phyloP scores from a whole-genome alignment of 108 stramenopile genomes.

The Cyclotella atomus region DNA sequence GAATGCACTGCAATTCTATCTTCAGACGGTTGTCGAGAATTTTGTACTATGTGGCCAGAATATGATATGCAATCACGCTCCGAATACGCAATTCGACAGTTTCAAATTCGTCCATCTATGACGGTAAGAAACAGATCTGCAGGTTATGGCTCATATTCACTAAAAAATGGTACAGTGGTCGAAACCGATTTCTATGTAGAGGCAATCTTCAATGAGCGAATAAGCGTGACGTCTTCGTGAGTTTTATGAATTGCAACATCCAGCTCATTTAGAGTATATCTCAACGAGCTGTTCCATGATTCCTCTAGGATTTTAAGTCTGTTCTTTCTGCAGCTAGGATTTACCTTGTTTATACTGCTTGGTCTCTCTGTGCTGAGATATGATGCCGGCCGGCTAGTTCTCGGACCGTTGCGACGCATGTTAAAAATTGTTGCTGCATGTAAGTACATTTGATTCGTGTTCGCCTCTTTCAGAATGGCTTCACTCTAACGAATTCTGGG shows the following conservation, averaged over 20 bases:
- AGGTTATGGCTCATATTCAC: slow-evolving; percentile 9
- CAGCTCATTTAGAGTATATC: not conserved
- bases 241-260: slow-evolving; percentile 8
- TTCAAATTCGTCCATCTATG: slow-evolving; percentile 22
- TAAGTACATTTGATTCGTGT: slow-evolving; percentile 34
- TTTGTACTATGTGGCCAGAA: slow-evolving; percentile 1
- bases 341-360: slow-evolving; percentile 56
- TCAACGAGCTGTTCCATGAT: not conserved
- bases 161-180: slow-evolving; percentile 17
- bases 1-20: not conserved
- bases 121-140: not conserved
- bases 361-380: slow-evolving; percentile 63
- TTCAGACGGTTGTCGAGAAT: slow-evolving; percentile 1
- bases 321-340: slow-evolving; percentile 55
- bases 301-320: slow-evolving; percentile 29
- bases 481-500: not conserved
- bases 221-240: slow-evolving; percentile 38
- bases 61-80: not conserved
- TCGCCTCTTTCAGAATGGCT: not conserved
- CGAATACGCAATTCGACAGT: slow-evolving; percentile 4
- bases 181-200: slow-evolving; percentile 38
- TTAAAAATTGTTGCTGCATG: slow-evolving; percentile 82
- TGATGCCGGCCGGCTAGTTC: slow-evolving; percentile 77
- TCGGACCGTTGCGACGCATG: slow-evolving; percentile 82
- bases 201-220: slow-evolving; percentile 43